Percentiles rank a stretch among this genome's conserved stretches.
Conservation (phyloP, 164 flowering plant genomes). For the Magnolia kwangsiensis region DNA sequence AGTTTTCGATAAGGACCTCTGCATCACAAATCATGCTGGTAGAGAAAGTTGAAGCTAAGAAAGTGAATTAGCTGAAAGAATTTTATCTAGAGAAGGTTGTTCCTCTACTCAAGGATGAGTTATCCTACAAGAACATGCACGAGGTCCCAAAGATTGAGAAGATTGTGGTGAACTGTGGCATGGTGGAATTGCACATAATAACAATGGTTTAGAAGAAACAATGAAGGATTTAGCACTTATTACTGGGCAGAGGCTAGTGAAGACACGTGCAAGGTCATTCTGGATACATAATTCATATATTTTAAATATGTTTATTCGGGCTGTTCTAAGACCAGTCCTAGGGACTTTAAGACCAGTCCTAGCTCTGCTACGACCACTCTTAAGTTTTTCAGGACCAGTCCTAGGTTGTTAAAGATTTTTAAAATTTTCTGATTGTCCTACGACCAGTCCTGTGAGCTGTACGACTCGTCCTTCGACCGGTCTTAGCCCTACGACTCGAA, state of each 20-base stretch:
- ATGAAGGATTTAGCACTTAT: slow-evolving; percentile 73
- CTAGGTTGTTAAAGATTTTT: too few relatives aligned
- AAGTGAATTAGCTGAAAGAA: slow-evolving; percentile 58
- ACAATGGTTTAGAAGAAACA: slow-evolving; percentile 89
- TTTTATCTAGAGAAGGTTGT: slow-evolving; percentile 72
- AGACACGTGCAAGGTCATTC: slow-evolving; percentile 86
- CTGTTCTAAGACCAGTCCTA: too few relatives aligned
- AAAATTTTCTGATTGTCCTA: too few relatives aligned
- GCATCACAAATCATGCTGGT: slow-evolving; percentile 53
- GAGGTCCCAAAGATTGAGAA: slow-evolving; percentile 87
- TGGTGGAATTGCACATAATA: slow-evolving; percentile 85
- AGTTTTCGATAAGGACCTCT: slow-evolving; percentile 44
- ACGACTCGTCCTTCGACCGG: too few relatives aligned
- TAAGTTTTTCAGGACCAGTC: too few relatives aligned
- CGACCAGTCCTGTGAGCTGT: too few relatives aligned
- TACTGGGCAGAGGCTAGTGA: slow-evolving; percentile 84
- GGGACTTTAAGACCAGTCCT: too few relatives aligned
- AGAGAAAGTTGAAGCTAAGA: slow-evolving; percentile 73
- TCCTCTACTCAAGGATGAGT: slow-evolving; percentile 82
- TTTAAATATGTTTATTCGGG: too few relatives aligned
- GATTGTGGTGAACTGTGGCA: slow-evolving; percentile 89
- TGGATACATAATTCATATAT: too few relatives aligned
- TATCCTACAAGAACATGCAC: slow-evolving; percentile 62
- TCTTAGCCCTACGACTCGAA: too few relatives aligned
- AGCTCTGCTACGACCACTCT: too few relatives aligned